Base-by-base conservation (phyloP, 495 filamentous ascomycete species). In the Trichodelitschia bisporula region DNA sequence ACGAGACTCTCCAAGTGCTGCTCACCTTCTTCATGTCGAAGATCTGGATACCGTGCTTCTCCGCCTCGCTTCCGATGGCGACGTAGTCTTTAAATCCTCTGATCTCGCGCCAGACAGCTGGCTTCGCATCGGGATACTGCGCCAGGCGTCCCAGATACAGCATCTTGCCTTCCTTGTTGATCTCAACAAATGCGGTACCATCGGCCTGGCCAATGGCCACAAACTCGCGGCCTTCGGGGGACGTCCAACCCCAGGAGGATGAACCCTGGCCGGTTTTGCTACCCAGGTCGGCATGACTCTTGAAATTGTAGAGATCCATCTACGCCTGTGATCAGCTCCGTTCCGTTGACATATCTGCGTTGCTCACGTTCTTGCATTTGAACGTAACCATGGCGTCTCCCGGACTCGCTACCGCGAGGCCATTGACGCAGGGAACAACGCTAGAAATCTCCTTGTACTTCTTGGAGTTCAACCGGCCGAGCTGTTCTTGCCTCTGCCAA, bases 51-150 rank as follows among this genome's bases (percentile, higher is more conserved):
- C 51, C 50, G 39, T 64, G 61, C 39, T 48, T 46, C 13, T 30
- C 29, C 20, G 61, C 58, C 39, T 64, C 60, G 24, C 49, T 54
- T 3, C 60, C 59, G 24, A 64, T 62, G 34, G 57, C 40, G 11
- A 58, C 51, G 40, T 58, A 62, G 40, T 58, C 46, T 13, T 54
- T 53, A 29, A 50, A 47, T 1, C 47, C 50, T 20, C 47, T 46
- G 31, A 63, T 59, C 28, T 64, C 59, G 15, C 60, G 49, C 64
- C 64, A 69, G 26, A 51, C 48, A 12, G 34, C 32, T 0, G 46
- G 36, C 2, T 36, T n/a, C n/a, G 21, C 21, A 6, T 5, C 31
- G 10, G 44, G 48, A 40, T 62, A 51, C 32, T 58, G 57, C 5
- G 63, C 62, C 0, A 68, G 51, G 3, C 36, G 32, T 4, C 36